Evolutionary conservation across 2,329 filamentous ascomycete species (phyloP).

Genomic region (Sarocladiaceae sp.): DNA sequence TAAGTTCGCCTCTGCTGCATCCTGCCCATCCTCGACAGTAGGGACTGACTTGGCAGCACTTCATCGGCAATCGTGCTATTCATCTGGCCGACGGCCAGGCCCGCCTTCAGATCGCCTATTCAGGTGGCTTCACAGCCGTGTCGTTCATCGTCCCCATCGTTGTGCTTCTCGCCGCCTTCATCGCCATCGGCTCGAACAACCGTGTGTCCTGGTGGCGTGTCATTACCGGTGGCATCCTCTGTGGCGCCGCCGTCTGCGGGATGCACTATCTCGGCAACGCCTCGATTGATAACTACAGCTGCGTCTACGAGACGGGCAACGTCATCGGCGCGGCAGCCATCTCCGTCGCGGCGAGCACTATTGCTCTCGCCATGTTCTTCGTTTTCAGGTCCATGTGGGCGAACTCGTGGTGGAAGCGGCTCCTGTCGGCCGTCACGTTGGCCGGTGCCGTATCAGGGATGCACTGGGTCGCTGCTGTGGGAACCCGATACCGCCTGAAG

Average conservation of each 20-base stretch:
- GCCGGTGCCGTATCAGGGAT: conserved; percentile 74
- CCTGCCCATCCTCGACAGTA: background rate
- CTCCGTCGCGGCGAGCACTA: conserved; percentile 63
- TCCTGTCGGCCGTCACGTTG: conserved; percentile 59
- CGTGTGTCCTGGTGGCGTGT: conserved; percentile 53
- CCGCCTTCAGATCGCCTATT: conserved; percentile 68
- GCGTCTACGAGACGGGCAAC: conserved; percentile 52
- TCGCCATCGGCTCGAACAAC: conserved; percentile 57
- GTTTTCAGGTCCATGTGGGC: conserved; percentile 70
- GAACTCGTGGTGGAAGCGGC: conserved; percentile 69
- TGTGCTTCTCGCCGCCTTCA: conserved; percentile 67
- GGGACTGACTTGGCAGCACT: conserved; percentile 68
- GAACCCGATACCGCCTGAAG: conserved; percentile 58
- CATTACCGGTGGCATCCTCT: conserved; percentile 57
- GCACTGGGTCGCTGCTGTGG: conserved; percentile 76
- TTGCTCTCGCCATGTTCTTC: conserved; percentile 71
- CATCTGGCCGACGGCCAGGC: conserved; percentile 56
- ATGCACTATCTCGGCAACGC: conserved; percentile 89
- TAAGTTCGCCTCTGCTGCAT: conserved; percentile 21
- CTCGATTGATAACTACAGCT: conserved; percentile 70
- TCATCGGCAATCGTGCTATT: conserved; percentile 76
- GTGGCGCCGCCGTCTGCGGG: conserved; percentile 69
- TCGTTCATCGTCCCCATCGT: conserved; percentile 77
- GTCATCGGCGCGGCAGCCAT: conserved; percentile 66
- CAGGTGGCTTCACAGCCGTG: conserved; percentile 61